Conservation (phyloP, 306 rosid genomes). For the Pterocarpus macrocarpus region DNA sequence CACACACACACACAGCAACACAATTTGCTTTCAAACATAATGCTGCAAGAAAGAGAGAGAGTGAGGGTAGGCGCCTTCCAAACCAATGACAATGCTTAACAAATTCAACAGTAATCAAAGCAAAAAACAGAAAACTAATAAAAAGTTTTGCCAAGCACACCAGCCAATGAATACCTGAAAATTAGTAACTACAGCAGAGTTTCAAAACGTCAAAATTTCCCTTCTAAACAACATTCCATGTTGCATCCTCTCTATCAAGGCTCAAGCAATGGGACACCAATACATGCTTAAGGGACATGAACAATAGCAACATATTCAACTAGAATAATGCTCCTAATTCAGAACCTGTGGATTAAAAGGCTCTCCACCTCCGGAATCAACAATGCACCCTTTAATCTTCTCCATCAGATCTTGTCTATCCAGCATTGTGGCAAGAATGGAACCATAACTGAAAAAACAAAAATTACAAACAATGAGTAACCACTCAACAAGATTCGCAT, state of each 20-base stretch:
- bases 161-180: not conserved
- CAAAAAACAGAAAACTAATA: conserved; percentile 2
- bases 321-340: not conserved
- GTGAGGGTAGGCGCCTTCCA: not conserved
- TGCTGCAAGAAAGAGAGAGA: not conserved
- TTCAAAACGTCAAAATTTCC: not conserved
- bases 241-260: conserved; percentile 15
- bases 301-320: not conserved
- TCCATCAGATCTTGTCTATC: conserved; percentile 61
- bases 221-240: not conserved
- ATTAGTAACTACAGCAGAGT: not conserved
- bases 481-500: not conserved
- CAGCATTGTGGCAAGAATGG: conserved; percentile 66
- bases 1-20: not conserved
- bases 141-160: conserved; percentile 11
- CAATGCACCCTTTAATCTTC: conserved; percentile 80
- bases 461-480: not conserved
- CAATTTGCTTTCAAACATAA: not conserved
- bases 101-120: conserved; percentile 8
- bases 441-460: conserved; percentile 72
- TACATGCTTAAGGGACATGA: not conserved
- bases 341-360: conserved; percentile 87
- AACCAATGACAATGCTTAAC: conserved; percentile 11
- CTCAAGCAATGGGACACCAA: not conserved
- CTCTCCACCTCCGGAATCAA: conserved; percentile 91